Conservation (phyloP, 352 stramenopile genomes). For the Globisporangium acanthophoron region DNA sequence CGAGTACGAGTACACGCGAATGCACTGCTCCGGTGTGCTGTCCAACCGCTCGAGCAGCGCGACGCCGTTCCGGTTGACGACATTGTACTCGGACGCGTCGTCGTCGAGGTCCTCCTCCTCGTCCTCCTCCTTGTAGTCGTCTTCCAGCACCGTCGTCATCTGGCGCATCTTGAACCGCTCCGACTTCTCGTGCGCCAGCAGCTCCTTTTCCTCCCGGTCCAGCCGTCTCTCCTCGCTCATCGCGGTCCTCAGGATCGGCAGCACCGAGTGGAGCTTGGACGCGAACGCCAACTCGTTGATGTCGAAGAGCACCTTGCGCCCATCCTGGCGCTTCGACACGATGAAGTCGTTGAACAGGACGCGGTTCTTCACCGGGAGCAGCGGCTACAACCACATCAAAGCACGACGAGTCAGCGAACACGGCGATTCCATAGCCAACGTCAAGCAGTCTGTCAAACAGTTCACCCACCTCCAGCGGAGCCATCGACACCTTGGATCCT, state of each 20-base stretch:
- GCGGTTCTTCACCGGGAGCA: constrained; percentile 39
- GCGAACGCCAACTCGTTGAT: constrained; percentile 42
- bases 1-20: constrained; percentile 12
- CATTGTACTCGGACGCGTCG: constrained; percentile 1
- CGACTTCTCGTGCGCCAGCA: constrained; percentile 17
- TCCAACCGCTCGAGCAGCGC: not conserved
- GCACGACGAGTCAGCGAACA: not conserved
- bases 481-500: constrained; percentile 31
- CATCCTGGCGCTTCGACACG: constrained; percentile 19
- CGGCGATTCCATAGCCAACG: not conserved
- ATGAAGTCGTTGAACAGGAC: constrained; percentile 62
- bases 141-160: constrained; percentile 20
- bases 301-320: constrained; percentile 40
- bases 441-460: not conserved
- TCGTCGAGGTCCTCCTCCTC: not conserved
- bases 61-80: not conserved
- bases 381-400: constrained; percentile 14
- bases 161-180: constrained; percentile 13
- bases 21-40: not conserved
- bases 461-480: constrained; percentile 11
- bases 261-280: constrained; percentile 31
- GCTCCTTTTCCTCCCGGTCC: constrained; percentile 33
- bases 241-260: constrained; percentile 39
- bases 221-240: constrained; percentile 41
- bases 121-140: constrained; percentile 11